A percentile compares a stretch with the other conserved stretches of the same genome.
phyloP scores from a whole-genome alignment of 345 rosid species.

The Moringa oleifera region DNA sequence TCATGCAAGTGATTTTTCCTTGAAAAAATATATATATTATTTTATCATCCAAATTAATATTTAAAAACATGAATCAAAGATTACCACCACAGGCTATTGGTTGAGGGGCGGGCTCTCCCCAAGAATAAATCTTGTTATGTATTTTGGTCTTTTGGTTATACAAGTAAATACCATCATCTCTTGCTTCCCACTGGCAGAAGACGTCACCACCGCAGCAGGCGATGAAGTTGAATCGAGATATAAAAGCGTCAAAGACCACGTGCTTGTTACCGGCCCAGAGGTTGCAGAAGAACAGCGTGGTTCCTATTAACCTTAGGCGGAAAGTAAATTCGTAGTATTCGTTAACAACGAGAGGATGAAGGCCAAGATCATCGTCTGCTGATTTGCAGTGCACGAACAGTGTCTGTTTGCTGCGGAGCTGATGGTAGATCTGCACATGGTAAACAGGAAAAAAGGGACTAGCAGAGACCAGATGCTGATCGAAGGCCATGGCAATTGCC shows the following conservation, averaged over 20 bases:
- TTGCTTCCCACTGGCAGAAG: too few relatives aligned
- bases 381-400: conserved; percentile 17
- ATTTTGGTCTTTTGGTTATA: too few relatives aligned
- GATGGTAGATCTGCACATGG: conserved; percentile 2
- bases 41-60: too few relatives aligned
- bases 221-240: neutral
- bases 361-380: conserved; percentile 9
- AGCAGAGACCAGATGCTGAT: too few relatives aligned
- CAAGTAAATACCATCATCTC: too few relatives aligned
- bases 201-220: neutral
- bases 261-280: neutral
- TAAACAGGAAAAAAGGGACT: neutral
- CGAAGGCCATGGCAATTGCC: too few relatives aligned
- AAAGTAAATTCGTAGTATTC: neutral
- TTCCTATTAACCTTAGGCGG: neutral
- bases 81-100: too few relatives aligned
- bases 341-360: neutral
- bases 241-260: neutral
- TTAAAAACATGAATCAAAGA: too few relatives aligned
- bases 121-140: too few relatives aligned
- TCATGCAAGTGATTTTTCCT: too few relatives aligned
- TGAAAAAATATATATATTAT: too few relatives aligned
- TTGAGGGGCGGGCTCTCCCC: too few relatives aligned
- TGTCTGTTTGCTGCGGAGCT: neutral
- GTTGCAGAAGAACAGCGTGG: conserved; percentile 4